A percentile compares a stretch with the other conserved stretches of the same genome.
phyloP scores from a whole-genome alignment of 2,329 filamentous ascomycete genomes.

The Zymoseptoria pseudotritici region DNA sequence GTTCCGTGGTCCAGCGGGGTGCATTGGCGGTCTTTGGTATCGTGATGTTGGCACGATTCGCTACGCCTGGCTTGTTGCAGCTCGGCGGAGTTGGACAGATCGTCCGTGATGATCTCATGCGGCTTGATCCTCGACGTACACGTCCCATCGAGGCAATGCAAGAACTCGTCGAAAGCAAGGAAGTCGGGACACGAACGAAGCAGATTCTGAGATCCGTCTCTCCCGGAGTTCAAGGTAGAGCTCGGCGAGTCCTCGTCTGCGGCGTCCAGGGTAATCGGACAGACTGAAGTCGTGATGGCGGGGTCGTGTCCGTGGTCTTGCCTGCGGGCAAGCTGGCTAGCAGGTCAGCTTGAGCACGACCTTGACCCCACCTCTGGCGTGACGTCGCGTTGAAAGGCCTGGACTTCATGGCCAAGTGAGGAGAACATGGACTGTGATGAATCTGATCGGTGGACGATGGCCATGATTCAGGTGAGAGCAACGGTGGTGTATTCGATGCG shows the following conservation, averaged over 20 bases:
- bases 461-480: background rate
- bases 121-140: background rate
- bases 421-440: too few species aligned
- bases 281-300: background rate
- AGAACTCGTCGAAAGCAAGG: background rate
- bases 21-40: background rate
- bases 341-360: background rate
- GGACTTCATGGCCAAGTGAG: background rate
- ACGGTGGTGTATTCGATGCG: background rate
- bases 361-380: background rate
- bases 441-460: background rate
- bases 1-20: background rate
- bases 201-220: background rate
- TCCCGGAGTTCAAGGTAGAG: background rate
- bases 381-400: background rate
- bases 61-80: background rate
- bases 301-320: background rate
- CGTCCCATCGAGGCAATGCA: background rate
- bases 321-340: too few species aligned
- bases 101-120: background rate
- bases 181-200: background rate
- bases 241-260: background rate
- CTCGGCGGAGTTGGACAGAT: background rate
- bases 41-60: background rate
- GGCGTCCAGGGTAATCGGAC: background rate